Conservation (phyloP, 169 alveolate species). For the Plasmodium fragile region DNA sequence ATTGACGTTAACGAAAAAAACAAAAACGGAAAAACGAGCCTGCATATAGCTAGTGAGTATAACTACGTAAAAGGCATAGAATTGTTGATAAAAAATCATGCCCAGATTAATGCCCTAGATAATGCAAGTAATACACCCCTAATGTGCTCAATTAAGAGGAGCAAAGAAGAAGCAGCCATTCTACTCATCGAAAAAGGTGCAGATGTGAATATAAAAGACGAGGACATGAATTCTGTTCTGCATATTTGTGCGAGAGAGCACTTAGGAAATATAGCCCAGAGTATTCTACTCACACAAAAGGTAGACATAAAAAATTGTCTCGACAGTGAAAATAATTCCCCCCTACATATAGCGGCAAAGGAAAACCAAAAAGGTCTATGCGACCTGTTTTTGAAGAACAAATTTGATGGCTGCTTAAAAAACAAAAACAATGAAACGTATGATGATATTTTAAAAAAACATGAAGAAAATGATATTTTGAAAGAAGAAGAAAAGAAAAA, state of each 20-base stretch:
- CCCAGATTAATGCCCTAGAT: conserved; percentile 60
- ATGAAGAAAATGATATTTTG: conserved; percentile 40
- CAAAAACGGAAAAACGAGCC: conserved; percentile 73
- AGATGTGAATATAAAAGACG: conserved; percentile 65
- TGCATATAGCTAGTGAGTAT: conserved; percentile 74
- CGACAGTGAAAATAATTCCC: conserved; percentile 61
- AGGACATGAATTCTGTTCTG: conserved; percentile 38
- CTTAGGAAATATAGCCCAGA: conserved; percentile 55
- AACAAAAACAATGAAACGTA: conserved; percentile 73
- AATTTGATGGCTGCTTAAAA: conserved; percentile 53
- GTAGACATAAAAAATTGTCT: conserved; percentile 61
- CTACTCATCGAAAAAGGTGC: conserved; percentile 65
- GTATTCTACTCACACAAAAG: conserved; percentile 54
- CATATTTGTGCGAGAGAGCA: conserved; percentile 76
- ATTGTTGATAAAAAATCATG: conserved; percentile 64
- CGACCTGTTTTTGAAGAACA: conserved; percentile 44
- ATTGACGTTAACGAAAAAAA: conserved; percentile 53
- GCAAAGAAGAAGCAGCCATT: conserved; percentile 62
- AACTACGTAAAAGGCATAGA: conserved; percentile 74
- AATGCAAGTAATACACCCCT: conserved; percentile 51
- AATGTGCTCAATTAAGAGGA: conserved; percentile 64
- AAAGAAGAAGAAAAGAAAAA: conserved; percentile 67
- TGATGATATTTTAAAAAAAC: conserved; percentile 67
- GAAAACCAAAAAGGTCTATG: conserved; percentile 57
- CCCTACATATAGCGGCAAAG: conserved; percentile 75